A percentile compares a stretch with the other conserved stretches of the same genome.
phyloP scores from a whole-genome alignment of 2,329 filamentous ascomycete genomes.

The Trichoderma semiorbis region DNA sequence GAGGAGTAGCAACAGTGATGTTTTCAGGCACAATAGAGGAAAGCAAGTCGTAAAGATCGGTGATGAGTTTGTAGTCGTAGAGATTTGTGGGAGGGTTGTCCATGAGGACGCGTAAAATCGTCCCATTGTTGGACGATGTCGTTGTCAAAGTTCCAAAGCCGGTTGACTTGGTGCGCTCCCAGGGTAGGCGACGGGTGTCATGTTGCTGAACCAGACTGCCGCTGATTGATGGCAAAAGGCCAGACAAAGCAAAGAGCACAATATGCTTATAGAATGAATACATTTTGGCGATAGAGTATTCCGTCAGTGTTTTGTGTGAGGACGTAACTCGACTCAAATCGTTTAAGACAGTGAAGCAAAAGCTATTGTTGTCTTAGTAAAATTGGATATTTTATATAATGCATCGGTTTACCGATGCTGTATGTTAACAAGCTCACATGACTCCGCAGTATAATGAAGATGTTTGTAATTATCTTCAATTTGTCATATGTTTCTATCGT shows the following conservation, averaged over 20 bases:
- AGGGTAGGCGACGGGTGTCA: not conserved
- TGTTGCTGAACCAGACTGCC: not conserved
- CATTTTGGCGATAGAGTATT: rapidly evolving
- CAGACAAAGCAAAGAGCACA: not conserved
- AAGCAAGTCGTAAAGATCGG: not conserved
- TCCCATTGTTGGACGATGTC: not conserved
- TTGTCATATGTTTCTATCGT: not conserved
- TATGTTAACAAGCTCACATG: not conserved
- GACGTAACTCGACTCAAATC: not conserved
- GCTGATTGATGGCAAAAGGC: not conserved
- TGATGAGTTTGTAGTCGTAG: not conserved
- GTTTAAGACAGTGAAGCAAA: not conserved
- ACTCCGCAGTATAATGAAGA: not conserved
- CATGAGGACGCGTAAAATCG: not conserved
- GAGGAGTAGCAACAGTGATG: not conserved
- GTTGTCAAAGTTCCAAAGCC: not conserved
- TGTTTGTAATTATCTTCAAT: not conserved
- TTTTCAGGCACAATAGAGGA: not conserved
- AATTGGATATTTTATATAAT: not conserved
- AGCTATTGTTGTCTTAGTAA: no score
- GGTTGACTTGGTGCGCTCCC: not conserved
- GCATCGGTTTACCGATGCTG: rapidly evolving
- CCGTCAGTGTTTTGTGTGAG: rapidly evolving
- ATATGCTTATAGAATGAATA: not conserved
- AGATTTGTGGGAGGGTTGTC: not conserved